Conservation (phyloP, 2,329 filamentous ascomycete species). For the Microcyclospora tardicrescens region DNA sequence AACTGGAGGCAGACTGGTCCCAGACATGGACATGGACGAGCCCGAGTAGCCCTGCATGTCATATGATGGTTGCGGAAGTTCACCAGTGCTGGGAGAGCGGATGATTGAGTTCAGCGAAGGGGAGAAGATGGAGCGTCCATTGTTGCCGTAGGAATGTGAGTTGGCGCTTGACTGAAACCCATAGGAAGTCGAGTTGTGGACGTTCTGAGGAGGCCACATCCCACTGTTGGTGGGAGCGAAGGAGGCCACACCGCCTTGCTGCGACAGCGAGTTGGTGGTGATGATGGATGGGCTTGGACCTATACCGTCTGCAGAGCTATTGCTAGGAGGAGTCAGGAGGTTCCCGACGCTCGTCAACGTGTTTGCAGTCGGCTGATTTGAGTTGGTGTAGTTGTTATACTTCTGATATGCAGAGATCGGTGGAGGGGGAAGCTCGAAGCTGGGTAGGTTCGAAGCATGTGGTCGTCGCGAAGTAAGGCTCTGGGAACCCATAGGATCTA, state of each 20-base stretch:
- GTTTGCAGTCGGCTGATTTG: slow-evolving; percentile 29
- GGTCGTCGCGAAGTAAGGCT: slow-evolving; percentile 60
- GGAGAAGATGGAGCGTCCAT: slow-evolving; percentile 42
- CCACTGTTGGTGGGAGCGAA: slow-evolving; percentile 49
- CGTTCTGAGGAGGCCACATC: slow-evolving; percentile 44
- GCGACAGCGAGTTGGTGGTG: slow-evolving; percentile 47
- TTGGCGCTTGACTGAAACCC: slow-evolving; percentile 36
- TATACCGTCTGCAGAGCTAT: slow-evolving; percentile 47
- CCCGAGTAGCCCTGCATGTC: slow-evolving; percentile 51
- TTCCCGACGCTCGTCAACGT: slow-evolving; percentile 43
- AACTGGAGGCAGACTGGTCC: slow-evolving; percentile 32
- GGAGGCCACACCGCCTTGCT: slow-evolving; percentile 39
- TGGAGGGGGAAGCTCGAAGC: slow-evolving; percentile 56
- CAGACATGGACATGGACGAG: slow-evolving; percentile 42
- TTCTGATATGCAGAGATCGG: slow-evolving; percentile 41
- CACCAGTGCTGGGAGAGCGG: slow-evolving; percentile 47
- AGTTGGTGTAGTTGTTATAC: slow-evolving; percentile 29
- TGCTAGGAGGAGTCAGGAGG: slow-evolving; percentile 49
- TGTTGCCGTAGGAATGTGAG: slow-evolving; percentile 34
- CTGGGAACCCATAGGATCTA: slow-evolving; percentile 47
- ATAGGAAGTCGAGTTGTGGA: slow-evolving; percentile 35
- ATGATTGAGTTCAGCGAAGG: slow-evolving; percentile 42
- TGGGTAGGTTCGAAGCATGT: slow-evolving; percentile 54
- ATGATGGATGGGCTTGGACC: slow-evolving; percentile 47
- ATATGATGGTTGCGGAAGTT: slow-evolving; percentile 56